Conservation (phyloP, 1,284 basidiomycete genomes). For the Ustilago hordei region DNA sequence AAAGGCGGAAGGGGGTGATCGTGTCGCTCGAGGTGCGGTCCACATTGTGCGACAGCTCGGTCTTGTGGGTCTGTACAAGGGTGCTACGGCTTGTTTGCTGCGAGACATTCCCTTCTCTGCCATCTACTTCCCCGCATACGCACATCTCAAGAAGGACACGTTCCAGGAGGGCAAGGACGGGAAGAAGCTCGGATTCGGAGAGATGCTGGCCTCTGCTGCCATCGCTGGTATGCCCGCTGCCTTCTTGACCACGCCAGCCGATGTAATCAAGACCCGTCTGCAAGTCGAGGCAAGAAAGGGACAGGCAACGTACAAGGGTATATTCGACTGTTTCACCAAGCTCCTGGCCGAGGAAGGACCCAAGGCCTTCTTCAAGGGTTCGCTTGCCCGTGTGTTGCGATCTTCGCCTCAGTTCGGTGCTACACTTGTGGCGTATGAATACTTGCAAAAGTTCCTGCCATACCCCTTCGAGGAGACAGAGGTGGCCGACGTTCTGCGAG, state of each 20-base stretch:
- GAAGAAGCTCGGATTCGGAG: conserved; percentile 89
- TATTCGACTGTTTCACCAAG: conserved; percentile 87
- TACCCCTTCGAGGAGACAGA: conserved; percentile 49
- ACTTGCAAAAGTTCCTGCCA: conserved; percentile 71
- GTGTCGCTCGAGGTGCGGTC: conserved; percentile 82
- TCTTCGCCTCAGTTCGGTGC: conserved; percentile 82
- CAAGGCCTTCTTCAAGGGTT: conserved; percentile 93
- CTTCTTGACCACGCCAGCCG: conserved; percentile 73
- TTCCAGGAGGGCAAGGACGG: conserved; percentile 96
- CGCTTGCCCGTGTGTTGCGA: conserved; percentile 87
- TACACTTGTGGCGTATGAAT: conserved; percentile 89
- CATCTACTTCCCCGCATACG: conserved; percentile 73
- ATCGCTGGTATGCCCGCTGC: conserved; percentile 90
- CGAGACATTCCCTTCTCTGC: conserved; percentile 89
- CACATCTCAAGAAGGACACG: conserved; percentile 82
- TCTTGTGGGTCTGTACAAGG: conserved; percentile 90
- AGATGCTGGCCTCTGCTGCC: conserved; percentile 85
- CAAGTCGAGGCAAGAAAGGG: conserved; percentile 95
- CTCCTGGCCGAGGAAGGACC: conserved; percentile 87
- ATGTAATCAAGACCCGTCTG: conserved; percentile 98
- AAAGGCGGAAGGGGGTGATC: conserved; percentile 78
- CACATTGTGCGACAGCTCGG: conserved; percentile 95
- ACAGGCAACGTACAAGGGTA: conserved; percentile 90
- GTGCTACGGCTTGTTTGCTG: conserved; percentile 83
- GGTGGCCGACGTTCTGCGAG: conserved; percentile 46